Evolutionary conservation across 1,284 basidiomycete species (phyloP).

Genomic region (Cystobasidium sp.): DNA sequence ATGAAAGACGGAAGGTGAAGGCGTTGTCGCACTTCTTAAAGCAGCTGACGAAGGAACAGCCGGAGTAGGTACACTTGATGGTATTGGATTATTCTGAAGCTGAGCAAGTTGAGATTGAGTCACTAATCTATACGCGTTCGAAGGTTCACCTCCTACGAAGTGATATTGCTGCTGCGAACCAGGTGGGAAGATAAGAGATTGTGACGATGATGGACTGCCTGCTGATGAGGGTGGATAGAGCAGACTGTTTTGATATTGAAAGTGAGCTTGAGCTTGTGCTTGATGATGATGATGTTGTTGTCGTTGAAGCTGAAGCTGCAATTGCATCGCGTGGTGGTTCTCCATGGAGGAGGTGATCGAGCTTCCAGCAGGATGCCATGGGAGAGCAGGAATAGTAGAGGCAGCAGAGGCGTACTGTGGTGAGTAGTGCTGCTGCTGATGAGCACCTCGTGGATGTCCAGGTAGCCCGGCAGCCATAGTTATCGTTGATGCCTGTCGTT

Average conservation of each 20-base stretch:
- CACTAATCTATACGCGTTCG: conserved; percentile 5
- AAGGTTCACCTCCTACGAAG: conserved; percentile 11
- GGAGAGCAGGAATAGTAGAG: too few species aligned
- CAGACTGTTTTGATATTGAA: too few species aligned
- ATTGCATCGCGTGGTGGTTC: too few species aligned
- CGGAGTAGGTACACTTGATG: not conserved
- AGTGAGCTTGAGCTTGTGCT: too few species aligned
- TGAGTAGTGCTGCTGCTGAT: not conserved
- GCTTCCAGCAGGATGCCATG: too few species aligned
- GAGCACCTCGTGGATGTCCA: not conserved
- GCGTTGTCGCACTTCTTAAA: not conserved
- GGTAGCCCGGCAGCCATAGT: not conserved
- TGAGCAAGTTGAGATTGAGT: conserved; percentile 16
- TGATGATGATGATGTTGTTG: too few species aligned
- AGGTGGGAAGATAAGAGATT: not conserved
- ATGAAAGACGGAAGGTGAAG: not conserved
- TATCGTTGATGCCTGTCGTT: not conserved
- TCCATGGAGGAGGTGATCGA: too few species aligned
- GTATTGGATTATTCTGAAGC: conserved; percentile 6
- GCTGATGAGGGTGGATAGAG: not conserved
- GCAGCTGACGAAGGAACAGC: not conserved
- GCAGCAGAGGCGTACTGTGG: not conserved
- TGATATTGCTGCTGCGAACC: not conserved
- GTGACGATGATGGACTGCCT: not conserved
- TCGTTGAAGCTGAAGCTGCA: too few species aligned